These are phyloP conservation scores for Medicago arabica DNA, from an alignment of 306 rosid species.

Conservation along the genomic window DNA sequence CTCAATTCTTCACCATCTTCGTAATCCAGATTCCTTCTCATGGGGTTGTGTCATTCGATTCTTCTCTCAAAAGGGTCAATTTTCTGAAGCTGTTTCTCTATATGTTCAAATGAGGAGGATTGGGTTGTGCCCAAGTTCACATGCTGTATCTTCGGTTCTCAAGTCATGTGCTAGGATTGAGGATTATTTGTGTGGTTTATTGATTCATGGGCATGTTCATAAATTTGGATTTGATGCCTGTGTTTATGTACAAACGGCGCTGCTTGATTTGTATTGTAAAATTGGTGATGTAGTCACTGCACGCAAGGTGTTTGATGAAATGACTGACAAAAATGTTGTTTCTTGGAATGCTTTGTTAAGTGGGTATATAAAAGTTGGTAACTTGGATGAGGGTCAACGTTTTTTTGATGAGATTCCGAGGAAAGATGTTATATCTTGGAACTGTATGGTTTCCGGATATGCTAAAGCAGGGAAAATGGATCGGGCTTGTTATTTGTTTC, in stretches of 20 bases:
- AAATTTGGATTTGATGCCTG: conserved; percentile 59
- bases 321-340: conserved; percentile 66
- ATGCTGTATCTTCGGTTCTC: conserved; percentile 70
- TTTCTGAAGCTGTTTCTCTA: conserved; percentile 60
- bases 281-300: conserved; percentile 58
- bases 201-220: conserved; percentile 70
- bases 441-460: conserved; percentile 70
- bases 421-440: conserved; percentile 80
- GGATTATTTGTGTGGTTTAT: conserved; percentile 47
- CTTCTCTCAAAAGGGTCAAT: conserved; percentile 68
- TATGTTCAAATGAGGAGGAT: conserved; percentile 65
- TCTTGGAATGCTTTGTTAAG: conserved; percentile 81
- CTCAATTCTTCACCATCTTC: conserved; percentile 51
- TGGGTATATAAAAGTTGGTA: conserved; percentile 65
- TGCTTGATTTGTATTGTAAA: conserved; percentile 67
- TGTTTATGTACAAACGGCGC: conserved; percentile 75
- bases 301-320: conserved; percentile 65
- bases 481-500: conserved; percentile 59
- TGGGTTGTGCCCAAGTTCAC: conserved; percentile 61
- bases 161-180: conserved; percentile 69
- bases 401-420: conserved; percentile 63
- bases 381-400: conserved; percentile 53
- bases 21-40: conserved; percentile 63
- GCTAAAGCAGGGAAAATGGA: conserved; percentile 63
- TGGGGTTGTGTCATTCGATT: conserved; percentile 79